Percentiles rank a stretch among this genome's conserved stretches.
Conservation (phyloP, 2,329 filamentous ascomycete species). For the Aureobasidium leucospermi region DNA sequence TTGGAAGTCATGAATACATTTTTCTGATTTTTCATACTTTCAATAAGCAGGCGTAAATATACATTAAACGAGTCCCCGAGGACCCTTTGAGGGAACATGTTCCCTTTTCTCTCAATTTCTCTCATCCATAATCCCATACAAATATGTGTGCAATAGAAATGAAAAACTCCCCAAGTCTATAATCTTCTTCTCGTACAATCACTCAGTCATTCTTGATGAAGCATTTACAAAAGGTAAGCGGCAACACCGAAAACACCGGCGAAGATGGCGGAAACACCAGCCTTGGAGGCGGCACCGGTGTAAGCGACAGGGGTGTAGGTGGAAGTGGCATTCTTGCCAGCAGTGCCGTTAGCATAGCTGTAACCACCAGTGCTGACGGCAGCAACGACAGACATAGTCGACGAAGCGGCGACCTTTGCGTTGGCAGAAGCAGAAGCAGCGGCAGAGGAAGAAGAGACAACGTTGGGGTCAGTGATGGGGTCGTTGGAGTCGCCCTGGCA, state of each 20-base stretch:
- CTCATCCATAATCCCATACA: no score
- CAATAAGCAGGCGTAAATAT: no score
- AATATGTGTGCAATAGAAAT: no score
- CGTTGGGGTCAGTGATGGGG: neutral
- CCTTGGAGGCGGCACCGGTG: constrained; percentile 12
- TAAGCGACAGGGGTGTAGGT: constrained; percentile 4
- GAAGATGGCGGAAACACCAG: constrained; percentile 1
- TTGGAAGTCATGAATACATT: no score
- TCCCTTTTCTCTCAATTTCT: no score
- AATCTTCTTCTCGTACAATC: no score
- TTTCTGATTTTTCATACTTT: no score
- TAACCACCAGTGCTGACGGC: neutral
- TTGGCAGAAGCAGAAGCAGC: neutral
- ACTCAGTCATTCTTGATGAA: no score
- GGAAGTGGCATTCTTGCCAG: constrained; percentile 1
- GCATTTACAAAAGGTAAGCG: constrained; percentile 7
- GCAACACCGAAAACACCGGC: constrained; percentile 8
- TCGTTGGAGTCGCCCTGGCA: neutral
- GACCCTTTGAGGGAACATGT: no score
- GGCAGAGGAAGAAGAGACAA: neutral
- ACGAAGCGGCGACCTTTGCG: neutral
- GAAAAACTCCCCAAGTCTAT: no score
- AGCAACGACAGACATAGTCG: neutral
- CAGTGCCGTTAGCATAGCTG: neutral
- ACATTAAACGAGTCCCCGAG: no score